Conservation (phyloP, 2,329 filamentous ascomycete species). For the Cladosporium sp. region DNA sequence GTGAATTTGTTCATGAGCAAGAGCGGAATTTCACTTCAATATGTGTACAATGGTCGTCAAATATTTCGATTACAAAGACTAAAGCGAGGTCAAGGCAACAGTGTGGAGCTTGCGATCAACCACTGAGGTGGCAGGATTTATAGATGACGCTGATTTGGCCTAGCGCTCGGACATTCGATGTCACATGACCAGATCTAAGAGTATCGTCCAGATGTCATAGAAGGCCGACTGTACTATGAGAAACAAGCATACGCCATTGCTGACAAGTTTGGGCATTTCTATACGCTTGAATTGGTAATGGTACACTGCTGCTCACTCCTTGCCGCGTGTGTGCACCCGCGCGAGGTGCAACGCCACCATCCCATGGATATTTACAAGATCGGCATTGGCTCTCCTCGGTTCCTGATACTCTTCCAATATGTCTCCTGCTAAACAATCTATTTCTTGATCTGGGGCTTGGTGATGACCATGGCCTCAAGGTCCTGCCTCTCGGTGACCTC, state of each 20-base stretch:
- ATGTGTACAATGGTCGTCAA: not conserved
- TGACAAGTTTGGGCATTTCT: constrained; percentile 1
- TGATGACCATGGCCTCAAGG: constrained; percentile 65
- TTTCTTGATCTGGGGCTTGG: constrained; percentile 38
- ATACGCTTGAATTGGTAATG: constrained; percentile 19
- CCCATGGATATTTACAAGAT: constrained; percentile 19
- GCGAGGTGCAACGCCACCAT: constrained; percentile 11
- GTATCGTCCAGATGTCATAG: not conserved
- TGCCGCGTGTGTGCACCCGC: constrained; percentile 5
- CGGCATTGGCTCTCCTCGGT: constrained; percentile 8
- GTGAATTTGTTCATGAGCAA: not conserved
- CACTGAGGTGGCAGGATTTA: constrained; percentile 8
- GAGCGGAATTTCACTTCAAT: not conserved
- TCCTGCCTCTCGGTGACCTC: constrained; percentile 68
- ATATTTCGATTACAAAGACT: not conserved
- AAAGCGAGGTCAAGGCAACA: not conserved
- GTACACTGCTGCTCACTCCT: constrained; percentile 15
- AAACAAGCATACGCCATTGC: not conserved
- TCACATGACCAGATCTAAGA: constrained; percentile 13
- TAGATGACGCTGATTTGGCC: constrained; percentile 12
- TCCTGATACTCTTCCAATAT: not conserved
- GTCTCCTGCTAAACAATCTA: constrained; percentile 6
- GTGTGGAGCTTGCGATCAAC: constrained; percentile 12
- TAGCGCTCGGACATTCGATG: not conserved
- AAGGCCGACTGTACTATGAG: not conserved